These are phyloP conservation scores for Arabidopsis suecica DNA, from an alignment of 345 rosid species.

Conservation along the genomic window DNA sequence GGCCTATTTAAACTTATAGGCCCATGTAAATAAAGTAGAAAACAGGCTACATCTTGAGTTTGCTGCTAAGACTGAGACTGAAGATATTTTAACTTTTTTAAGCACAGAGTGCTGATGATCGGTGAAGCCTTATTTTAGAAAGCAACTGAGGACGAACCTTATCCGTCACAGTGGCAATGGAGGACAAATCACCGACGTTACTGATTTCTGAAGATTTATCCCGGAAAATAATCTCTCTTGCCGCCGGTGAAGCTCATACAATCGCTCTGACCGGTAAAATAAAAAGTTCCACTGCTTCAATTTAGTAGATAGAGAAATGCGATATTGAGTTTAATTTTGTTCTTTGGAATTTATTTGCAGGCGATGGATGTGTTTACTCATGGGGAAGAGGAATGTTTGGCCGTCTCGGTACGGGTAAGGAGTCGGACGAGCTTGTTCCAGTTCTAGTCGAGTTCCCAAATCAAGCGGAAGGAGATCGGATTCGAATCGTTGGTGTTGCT, in stretches of 20 bases:
- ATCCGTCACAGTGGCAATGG: constrained; percentile 51
- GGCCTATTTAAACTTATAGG: constrained; percentile 8
- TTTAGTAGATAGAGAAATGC: background rate
- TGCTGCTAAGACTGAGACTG: background rate
- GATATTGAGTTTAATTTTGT: background rate
- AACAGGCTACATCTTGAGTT: background rate
- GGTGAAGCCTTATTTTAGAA: background rate
- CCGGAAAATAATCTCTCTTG: constrained; percentile 52
- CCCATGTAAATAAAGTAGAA: background rate
- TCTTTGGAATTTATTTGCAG: constrained; percentile 39
- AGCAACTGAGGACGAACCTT: constrained; percentile 23
- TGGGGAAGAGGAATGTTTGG: constrained; percentile 99
- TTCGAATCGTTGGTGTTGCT: constrained; percentile 69
- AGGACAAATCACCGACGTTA: constrained; percentile 24
- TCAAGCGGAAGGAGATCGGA: constrained; percentile 37
- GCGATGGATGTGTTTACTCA: constrained; percentile 76
- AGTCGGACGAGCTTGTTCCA: constrained; percentile 72
- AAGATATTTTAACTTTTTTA: background rate
- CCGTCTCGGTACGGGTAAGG: constrained; percentile 78
- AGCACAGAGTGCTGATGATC: background rate
- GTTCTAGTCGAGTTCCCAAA: constrained; percentile 51
- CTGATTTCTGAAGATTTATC: constrained; percentile 47
- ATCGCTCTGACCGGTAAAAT: constrained; percentile 71
- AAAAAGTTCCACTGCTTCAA: background rate
- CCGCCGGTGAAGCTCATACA: constrained; percentile 90